phyloP scores from a whole-genome alignment of 2,329 filamentous ascomycete genomes.

The Huntiella omanensis region DNA sequence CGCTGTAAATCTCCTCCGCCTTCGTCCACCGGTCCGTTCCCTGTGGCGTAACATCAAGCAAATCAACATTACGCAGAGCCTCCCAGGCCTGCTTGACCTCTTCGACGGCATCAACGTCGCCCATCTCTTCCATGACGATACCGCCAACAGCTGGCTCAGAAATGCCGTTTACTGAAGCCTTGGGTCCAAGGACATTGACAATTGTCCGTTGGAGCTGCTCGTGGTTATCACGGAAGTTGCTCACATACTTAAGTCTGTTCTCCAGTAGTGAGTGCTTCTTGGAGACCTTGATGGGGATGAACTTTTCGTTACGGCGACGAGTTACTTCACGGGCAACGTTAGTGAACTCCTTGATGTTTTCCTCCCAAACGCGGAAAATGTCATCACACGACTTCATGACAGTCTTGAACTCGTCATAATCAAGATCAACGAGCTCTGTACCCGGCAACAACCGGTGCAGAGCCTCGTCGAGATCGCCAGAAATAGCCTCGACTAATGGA shows the following conservation, averaged over 20 bases:
- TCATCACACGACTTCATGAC: constrained; percentile 69
- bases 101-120: constrained; percentile 89
- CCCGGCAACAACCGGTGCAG: constrained; percentile 75
- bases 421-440: constrained; percentile 73
- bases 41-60: constrained; percentile 77
- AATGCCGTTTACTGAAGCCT: constrained; percentile 30
- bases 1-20: constrained; percentile 91
- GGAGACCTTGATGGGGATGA: constrained; percentile 92
- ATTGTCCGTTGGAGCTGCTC: constrained; percentile 95
- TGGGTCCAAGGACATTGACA: constrained; percentile 80
- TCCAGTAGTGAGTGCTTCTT: constrained; percentile 78
- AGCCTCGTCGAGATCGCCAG: constrained; percentile 71
- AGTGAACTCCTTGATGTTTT: constrained; percentile 92
- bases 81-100: constrained; percentile 92
- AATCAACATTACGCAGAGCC: constrained; percentile 81
- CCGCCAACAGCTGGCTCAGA: constrained; percentile 29
- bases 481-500: constrained; percentile 91
- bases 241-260: constrained; percentile 79
- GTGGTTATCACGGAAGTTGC: constrained; percentile 88
- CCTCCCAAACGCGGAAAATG: constrained; percentile 88
- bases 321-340: constrained; percentile 93
- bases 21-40: constrained; percentile 85
- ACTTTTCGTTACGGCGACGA: constrained; percentile 84
- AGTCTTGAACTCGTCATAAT: constrained; percentile 73
- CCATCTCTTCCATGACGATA: constrained; percentile 78